phyloP scores from a whole-genome alignment of 1,284 basidiomycete species.

The Trametes polyzona region DNA sequence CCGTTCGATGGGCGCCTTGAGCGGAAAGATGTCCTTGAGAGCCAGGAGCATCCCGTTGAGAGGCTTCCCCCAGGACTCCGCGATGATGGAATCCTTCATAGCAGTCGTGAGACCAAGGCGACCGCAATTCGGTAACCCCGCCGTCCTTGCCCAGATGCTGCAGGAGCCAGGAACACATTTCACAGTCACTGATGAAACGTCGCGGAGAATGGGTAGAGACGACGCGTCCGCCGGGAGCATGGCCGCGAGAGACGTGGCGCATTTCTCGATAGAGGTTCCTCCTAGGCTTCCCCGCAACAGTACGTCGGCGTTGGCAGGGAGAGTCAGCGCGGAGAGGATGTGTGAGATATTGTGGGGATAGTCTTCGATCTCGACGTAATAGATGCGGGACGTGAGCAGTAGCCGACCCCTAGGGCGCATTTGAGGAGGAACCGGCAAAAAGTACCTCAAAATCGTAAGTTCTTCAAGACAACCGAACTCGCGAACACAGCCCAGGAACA shows the following conservation, averaged over 20 bases:
- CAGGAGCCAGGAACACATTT: neutral
- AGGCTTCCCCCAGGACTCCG: neutral
- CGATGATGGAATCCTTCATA: no score
- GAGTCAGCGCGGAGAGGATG: neutral
- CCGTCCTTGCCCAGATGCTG: neutral
- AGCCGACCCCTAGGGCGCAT: neutral
- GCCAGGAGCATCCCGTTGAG: neutral
- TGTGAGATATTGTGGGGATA: neutral
- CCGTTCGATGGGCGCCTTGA: neutral
- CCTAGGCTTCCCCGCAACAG: neutral
- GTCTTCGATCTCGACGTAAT: neutral
- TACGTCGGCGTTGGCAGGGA: neutral
- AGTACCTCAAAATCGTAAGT: neutral
- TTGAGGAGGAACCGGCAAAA: neutral
- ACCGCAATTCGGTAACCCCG: no score
- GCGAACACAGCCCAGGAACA: slow-evolving; percentile 1
- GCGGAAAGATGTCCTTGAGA: neutral
- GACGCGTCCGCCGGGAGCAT: neutral
- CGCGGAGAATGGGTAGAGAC: slow-evolving; percentile 2
- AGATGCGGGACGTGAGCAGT: neutral
- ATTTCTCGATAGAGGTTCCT: neutral
- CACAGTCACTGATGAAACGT: neutral
- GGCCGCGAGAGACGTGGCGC: neutral
- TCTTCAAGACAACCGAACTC: slow-evolving; percentile 2
- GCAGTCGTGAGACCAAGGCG: no score